Percentiles rank a stretch among this genome's conserved stretches.
Conservation (phyloP, 1,284 basidiomycete species). For the Inonotus obliquus region DNA sequence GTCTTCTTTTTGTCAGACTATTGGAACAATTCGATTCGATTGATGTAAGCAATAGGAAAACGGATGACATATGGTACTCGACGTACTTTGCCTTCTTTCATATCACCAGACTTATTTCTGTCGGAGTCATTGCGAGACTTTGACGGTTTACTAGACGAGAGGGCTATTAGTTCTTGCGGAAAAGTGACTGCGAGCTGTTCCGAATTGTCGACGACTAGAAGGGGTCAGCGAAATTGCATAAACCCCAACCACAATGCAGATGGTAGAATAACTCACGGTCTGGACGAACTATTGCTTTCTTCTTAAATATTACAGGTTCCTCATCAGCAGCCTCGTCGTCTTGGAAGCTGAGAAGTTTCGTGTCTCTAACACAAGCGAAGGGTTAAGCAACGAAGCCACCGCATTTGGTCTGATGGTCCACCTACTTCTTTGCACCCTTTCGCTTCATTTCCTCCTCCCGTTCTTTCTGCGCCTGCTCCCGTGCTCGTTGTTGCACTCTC, state of each 20-base stretch:
- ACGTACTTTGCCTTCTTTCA: background rate
- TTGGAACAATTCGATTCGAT: background rate
- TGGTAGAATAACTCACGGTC: constrained; percentile 55
- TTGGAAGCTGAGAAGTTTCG: constrained; percentile 81
- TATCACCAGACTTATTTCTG: background rate
- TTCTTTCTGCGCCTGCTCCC: constrained; percentile 70
- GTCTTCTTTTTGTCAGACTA: constrained; percentile 35
- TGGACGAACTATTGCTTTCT: constrained; percentile 76
- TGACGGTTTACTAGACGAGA: constrained; percentile 1
- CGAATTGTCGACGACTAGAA: constrained; percentile 50
- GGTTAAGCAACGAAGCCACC: constrained; percentile 10
- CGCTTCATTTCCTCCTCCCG: constrained; percentile 70
- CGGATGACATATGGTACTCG: background rate
- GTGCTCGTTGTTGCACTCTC: constrained; percentile 74
- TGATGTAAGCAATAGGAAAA: background rate
- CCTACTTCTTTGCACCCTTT: constrained; percentile 81
- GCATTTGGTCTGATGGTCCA: constrained; percentile 1
- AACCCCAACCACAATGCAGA: background rate
- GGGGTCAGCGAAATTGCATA: too few relatives aligned
- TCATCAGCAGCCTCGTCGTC: constrained; percentile 64
- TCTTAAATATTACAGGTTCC: constrained; percentile 50
- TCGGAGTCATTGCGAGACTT: background rate
- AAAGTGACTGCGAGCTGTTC: constrained; percentile 22
- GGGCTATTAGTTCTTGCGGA: constrained; percentile 25
- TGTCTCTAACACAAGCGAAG: constrained; percentile 55